Evolutionary conservation across 768 basidiomycete species (phyloP).

Genomic region (Candolleomyces eurysporus): DNA sequence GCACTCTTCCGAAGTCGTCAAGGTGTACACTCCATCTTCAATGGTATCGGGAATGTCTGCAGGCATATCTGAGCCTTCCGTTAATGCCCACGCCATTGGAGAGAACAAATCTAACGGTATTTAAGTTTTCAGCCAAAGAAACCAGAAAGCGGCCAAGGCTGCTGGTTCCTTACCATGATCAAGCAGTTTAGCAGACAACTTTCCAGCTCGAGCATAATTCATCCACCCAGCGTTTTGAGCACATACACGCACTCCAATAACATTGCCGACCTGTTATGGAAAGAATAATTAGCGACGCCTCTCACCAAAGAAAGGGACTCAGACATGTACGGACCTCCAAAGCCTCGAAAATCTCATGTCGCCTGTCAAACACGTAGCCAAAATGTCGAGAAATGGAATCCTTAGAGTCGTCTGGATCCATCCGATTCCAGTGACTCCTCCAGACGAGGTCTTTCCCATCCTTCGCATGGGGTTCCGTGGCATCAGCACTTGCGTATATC

Average conservation of each 20-base stretch:
- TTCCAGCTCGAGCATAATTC: slow-evolving; percentile 17
- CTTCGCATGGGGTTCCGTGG: slow-evolving; percentile 10
- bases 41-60: slow-evolving; percentile 15
- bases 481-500: slow-evolving; percentile 10
- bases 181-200: slow-evolving; percentile 15
- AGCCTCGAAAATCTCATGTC: slow-evolving; percentile 17
- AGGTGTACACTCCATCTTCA: slow-evolving; percentile 18
- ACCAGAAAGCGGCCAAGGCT: no score
- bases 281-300: neutral
- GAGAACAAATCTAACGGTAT: slow-evolving; percentile 16
- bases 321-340: slow-evolving; percentile 14
- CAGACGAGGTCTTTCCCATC: slow-evolving; percentile 16
- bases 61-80: slow-evolving; percentile 8
- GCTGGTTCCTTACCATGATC: slow-evolving; percentile 18
- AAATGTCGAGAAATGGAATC: slow-evolving; percentile 13
- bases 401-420: slow-evolving; percentile 12
- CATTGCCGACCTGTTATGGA: slow-evolving; percentile 16
- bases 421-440: slow-evolving; percentile 20
- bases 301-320: neutral
- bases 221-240: slow-evolving; percentile 16
- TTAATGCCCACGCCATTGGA: slow-evolving; percentile 18
- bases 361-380: slow-evolving; percentile 19
- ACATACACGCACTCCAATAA: slow-evolving; percentile 20
- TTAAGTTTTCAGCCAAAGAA: neutral
- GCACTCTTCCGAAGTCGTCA: slow-evolving; percentile 14